These are phyloP conservation scores for Hericium alpestre DNA, from an alignment of 768 basidiomycete species.

Conservation along the genomic window DNA sequence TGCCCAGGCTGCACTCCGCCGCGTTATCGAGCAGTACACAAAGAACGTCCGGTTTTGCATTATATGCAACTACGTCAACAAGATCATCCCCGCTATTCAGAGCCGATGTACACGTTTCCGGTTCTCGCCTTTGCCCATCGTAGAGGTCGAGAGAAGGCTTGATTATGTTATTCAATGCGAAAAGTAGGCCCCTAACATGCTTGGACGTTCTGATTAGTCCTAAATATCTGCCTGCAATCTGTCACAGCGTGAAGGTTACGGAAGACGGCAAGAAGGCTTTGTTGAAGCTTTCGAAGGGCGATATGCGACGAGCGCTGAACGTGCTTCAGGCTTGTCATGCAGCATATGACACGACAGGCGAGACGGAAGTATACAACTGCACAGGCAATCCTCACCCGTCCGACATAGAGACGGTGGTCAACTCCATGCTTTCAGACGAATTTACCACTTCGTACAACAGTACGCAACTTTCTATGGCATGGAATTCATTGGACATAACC, in stretches of 20 bases:
- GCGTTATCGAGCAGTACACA: slow-evolving; percentile 97
- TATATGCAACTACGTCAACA: slow-evolving; percentile 99
- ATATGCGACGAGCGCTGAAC: slow-evolving; percentile 95
- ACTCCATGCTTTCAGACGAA: slow-evolving; percentile 92
- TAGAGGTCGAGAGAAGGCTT: slow-evolving; percentile 78
- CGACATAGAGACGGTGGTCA: slow-evolving; percentile 88
- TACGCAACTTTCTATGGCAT: slow-evolving; percentile 22
- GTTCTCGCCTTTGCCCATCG: slow-evolving; percentile 83
- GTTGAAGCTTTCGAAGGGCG: slow-evolving; percentile 89
- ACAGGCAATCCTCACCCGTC: slow-evolving; percentile 93
- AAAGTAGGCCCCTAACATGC: slow-evolving; percentile 38
- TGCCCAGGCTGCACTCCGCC: slow-evolving; percentile 91
- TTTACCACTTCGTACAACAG: slow-evolving; percentile 86
- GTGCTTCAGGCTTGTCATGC: slow-evolving; percentile 97
- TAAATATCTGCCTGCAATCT: not conserved
- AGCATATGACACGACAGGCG: slow-evolving; percentile 81
- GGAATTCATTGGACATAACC: not conserved
- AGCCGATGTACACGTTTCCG: slow-evolving; percentile 96
- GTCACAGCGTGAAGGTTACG: slow-evolving; percentile 68
- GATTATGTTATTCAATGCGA: slow-evolving; percentile 73
- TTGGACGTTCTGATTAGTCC: not conserved
- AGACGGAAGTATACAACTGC: slow-evolving; percentile 90
- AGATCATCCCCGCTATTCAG: slow-evolving; percentile 96
- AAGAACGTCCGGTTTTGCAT: slow-evolving; percentile 99
- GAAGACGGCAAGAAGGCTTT: slow-evolving; percentile 81